phyloP scores from a whole-genome alignment of 805 yeast genomes.

The Wickerhamiella azymoides region DNA sequence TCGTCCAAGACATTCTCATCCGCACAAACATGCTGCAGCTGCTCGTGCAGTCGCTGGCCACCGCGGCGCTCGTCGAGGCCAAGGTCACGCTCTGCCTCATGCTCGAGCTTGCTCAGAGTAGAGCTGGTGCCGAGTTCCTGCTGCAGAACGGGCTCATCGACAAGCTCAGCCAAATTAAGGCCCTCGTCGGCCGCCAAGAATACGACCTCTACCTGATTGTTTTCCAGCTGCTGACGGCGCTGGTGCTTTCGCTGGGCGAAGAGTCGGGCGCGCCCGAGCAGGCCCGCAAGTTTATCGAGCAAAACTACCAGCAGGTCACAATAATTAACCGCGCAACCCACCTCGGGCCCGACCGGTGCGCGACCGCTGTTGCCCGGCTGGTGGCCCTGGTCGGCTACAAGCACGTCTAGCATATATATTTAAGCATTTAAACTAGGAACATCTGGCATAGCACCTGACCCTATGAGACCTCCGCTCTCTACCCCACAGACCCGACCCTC shows the following conservation, averaged over 20 bases:
- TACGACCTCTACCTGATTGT: conserved; percentile 60
- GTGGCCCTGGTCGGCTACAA: conserved; percentile 1
- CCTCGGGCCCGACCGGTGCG: conserved; percentile 8
- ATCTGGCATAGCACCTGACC: no score
- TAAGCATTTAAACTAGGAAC: no score
- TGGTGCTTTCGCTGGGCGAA: conserved; percentile 60
- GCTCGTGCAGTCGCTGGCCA: conserved; percentile 48
- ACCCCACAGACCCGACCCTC: no score
- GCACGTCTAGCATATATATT: neutral
- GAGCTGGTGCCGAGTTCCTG: conserved; percentile 63
- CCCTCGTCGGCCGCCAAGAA: conserved; percentile 58
- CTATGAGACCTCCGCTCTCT: no score
- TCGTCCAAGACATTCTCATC: conserved; percentile 46
- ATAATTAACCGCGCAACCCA: conserved; percentile 50
- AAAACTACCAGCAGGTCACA: conserved; percentile 41
- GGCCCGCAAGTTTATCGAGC: conserved; percentile 37
- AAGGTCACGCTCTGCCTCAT: conserved; percentile 57
- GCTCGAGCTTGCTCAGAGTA: conserved; percentile 60
- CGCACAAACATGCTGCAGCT: conserved; percentile 52
- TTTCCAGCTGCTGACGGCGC: conserved; percentile 55
- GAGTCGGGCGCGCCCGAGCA: conserved; percentile 45
- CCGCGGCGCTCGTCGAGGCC: conserved; percentile 33
- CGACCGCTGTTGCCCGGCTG: conserved; percentile 1
- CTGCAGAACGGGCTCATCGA: conserved; percentile 62
- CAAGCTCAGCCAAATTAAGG: conserved; percentile 39